Evolutionary conservation across 371 early-diverging fungal species (phyloP).

Genomic region (Capillidium heterosporum): DNA sequence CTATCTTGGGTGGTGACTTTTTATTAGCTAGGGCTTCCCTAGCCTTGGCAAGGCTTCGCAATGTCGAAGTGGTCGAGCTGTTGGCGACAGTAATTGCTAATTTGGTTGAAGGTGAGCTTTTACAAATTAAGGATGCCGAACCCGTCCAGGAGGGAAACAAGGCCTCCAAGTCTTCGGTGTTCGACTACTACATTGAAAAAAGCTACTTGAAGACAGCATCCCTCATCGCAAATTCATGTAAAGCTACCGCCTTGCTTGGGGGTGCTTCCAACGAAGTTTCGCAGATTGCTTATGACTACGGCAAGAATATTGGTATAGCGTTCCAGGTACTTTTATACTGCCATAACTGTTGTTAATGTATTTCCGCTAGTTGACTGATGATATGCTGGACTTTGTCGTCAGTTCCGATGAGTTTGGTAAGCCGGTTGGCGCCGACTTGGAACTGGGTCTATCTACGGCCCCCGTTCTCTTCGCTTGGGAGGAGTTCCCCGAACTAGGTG

Average conservation of each 20-base stretch:
- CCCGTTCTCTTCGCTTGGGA: constrained; percentile 87
- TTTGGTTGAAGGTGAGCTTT: constrained; percentile 90
- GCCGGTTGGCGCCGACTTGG: constrained; percentile 71
- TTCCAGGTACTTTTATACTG: constrained; percentile 48
- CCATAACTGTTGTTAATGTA: background rate
- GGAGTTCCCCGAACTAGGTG: constrained; percentile 65
- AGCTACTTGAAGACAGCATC: constrained; percentile 90
- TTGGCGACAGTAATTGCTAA: constrained; percentile 84
- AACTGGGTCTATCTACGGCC: constrained; percentile 78
- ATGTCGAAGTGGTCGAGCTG: constrained; percentile 79
- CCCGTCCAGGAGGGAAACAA: constrained; percentile 13
- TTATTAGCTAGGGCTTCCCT: constrained; percentile 80
- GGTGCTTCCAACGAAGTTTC: constrained; percentile 46
- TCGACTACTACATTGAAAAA: constrained; percentile 84
- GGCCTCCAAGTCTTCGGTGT: constrained; percentile 15
- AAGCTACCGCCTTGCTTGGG: constrained; percentile 72
- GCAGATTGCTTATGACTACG: constrained; percentile 64
- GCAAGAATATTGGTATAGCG: constrained; percentile 76
- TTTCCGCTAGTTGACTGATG: constrained; percentile 56
- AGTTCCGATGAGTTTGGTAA: constrained; percentile 69
- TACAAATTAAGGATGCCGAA: constrained; percentile 69
- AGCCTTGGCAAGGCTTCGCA: constrained; percentile 69
- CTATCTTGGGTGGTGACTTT: constrained; percentile 88
- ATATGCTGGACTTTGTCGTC: constrained; percentile 77
- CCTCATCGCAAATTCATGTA: constrained; percentile 84